Evolutionary conservation across 2,329 filamentous ascomycete species (phyloP), one percentile per base, ranked within the genome.

Genomic region (Fusarium metavorans): DNA sequence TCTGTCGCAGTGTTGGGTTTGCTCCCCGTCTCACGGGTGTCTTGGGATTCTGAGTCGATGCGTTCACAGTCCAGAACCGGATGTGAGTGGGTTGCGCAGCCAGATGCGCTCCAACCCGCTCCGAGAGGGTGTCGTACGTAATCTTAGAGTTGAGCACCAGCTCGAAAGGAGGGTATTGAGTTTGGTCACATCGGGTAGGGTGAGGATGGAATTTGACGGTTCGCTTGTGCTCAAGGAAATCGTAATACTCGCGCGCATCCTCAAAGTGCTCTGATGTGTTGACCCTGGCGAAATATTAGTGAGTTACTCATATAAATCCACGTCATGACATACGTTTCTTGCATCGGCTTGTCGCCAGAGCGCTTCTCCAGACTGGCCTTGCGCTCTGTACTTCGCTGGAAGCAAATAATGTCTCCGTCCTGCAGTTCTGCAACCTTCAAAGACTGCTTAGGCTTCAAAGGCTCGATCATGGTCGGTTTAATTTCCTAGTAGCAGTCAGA

Each of bases 381-480:
- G 41, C 83, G 83, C 56, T 90, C 88, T 1, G 81, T 84, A 30
- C 88, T 85, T 69, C 90, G 90, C 82, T 99, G 97, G 84, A 98
- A 98, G 80, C 95, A 98, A 66, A 99, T 91, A 76, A 99, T 97
- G 80, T 99, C 97, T 58, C 97, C 97, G 78, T 99, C 96, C 81
- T 98, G 96, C 27, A 99, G 93, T 82, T 99, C 97, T 2, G 97
- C 97, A 69, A 94, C 92, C 75, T 95, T 94, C 69, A 99, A 88
- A 0, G 95, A 95, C 80, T 95, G 92, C 85, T 98, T 98, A 0
- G 92, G 90, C 84, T 98, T 98, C 87, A 99, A 93, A 8, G 90
- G 89, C 81, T 99, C 97, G 76, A 99, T 98, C 95, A 98, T 98
- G 70, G 92, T 94, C 61, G 95, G 95, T 84, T 98, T 99, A 84